These are phyloP conservation scores for Lasiosphaeria hispida DNA, from an alignment of 495 filamentous ascomycete species.

Conservation along the genomic window DNA sequence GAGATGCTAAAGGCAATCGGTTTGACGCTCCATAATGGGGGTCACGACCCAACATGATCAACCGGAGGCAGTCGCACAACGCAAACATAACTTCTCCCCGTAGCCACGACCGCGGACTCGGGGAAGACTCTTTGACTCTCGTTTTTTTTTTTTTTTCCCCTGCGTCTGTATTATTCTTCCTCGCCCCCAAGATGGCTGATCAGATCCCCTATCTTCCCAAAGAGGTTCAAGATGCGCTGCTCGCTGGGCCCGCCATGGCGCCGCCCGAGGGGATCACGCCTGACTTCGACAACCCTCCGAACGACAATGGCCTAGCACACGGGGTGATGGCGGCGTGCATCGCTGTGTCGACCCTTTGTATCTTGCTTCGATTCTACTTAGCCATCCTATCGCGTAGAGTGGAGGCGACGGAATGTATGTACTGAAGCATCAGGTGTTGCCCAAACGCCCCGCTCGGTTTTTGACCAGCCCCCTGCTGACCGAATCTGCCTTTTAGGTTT, in stretches of 20 bases:
- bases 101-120: no score
- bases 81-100: no score
- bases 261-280: slow-evolving; percentile 26
- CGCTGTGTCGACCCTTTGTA: not conserved
- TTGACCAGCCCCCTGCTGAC: no score
- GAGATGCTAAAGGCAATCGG: no score
- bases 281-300: slow-evolving; percentile 27
- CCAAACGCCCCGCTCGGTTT: no score
- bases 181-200: not conserved
- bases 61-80: no score
- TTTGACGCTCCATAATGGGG: no score
- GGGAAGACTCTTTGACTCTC: not conserved
- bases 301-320: slow-evolving; percentile 24
- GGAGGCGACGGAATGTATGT: not conserved
- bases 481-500: not conserved
- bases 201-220: not conserved
- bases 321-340: slow-evolving; percentile 21
- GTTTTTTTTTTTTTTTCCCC: not conserved
- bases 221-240: not conserved
- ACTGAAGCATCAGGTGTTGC: no score
- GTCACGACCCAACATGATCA: no score
- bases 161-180: not conserved
- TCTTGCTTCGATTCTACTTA: not conserved
- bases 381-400: not conserved
- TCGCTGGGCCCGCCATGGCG: slow-evolving; percentile 21